phyloP scores from a whole-genome alignment of 345 rosid genomes.

The Microcos paniculata region DNA sequence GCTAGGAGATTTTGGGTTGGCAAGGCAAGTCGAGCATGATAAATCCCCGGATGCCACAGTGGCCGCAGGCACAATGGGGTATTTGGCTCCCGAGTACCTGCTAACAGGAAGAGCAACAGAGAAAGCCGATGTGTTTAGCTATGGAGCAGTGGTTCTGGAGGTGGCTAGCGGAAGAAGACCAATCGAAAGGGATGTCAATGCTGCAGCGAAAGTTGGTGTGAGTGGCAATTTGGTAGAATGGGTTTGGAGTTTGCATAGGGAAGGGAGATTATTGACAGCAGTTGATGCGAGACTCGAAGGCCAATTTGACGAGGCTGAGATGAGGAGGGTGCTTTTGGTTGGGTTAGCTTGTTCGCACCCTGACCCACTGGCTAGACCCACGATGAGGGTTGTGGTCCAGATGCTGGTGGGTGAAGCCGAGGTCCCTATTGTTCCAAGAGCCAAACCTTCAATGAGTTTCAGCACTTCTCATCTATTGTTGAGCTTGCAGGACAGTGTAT shows the following conservation, averaged over 20 bases:
- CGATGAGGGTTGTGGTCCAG: slow-evolving; percentile 83
- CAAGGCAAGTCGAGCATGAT: slow-evolving; percentile 82
- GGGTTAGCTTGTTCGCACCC: slow-evolving; percentile 96
- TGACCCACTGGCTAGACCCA: slow-evolving; percentile 79
- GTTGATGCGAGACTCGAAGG: slow-evolving; percentile 73
- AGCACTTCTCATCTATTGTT: slow-evolving; percentile 78
- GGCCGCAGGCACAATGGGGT: slow-evolving; percentile 99
- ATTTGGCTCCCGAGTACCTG: slow-evolving; percentile 92
- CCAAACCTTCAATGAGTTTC: slow-evolving; percentile 82
- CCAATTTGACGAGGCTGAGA: slow-evolving; percentile 55
- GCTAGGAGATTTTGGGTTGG: slow-evolving; percentile 92
- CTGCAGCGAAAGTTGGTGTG: slow-evolving; percentile 34
- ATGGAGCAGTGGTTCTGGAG: slow-evolving; percentile 88
- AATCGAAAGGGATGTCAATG: slow-evolving; percentile 54
- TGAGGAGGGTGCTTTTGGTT: slow-evolving; percentile 64
- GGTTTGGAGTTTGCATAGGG: slow-evolving; percentile 93
- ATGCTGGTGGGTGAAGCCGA: slow-evolving; percentile 88
- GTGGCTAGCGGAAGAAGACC: slow-evolving; percentile 88
- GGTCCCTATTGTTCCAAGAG: slow-evolving; percentile 76
- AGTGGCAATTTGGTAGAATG: slow-evolving; percentile 85
- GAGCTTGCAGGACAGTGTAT: slow-evolving; percentile 84
- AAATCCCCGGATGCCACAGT: slow-evolving; percentile 92
- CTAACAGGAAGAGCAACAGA: slow-evolving; percentile 87
- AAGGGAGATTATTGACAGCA: slow-evolving; percentile 62
- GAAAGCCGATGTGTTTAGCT: slow-evolving; percentile 90